phyloP scores from a whole-genome alignment of 805 yeast species.

The Zygoascus tannicola region DNA sequence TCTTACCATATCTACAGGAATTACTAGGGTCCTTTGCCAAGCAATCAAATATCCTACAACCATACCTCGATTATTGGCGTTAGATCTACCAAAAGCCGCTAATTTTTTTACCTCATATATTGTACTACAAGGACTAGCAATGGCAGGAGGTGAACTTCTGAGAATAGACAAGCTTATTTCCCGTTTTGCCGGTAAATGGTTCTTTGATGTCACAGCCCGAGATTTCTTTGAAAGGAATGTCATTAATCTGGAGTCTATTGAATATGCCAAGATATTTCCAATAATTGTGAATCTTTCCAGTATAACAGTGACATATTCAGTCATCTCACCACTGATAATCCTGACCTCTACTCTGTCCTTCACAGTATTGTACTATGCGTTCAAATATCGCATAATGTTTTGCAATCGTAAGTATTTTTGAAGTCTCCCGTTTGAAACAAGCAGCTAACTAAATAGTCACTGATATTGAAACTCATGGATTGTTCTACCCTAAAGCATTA shows the following conservation, averaged over 20 bases:
- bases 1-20: slow-evolving; percentile 74
- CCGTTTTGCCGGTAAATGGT: slow-evolving; percentile 28
- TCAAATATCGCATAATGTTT: slow-evolving; percentile 59
- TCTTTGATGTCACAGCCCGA: slow-evolving; percentile 54
- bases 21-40: slow-evolving; percentile 52
- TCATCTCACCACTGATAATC: slow-evolving; percentile 70
- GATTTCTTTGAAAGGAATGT: slow-evolving; percentile 36
- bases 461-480: slow-evolving; percentile 37
- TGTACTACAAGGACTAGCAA: slow-evolving; percentile 63
- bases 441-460: slow-evolving; percentile 13
- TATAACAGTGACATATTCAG: slow-evolving; percentile 68
- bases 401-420: slow-evolving; percentile 47
- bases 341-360: slow-evolving; percentile 52
- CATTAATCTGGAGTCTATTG: slow-evolving; percentile 37
- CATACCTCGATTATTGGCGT: slow-evolving; percentile 62
- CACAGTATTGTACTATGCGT: slow-evolving; percentile 48
- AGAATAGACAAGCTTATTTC: slow-evolving; percentile 45
- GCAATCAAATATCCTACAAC: slow-evolving; percentile 62
- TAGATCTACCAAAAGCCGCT: slow-evolving; percentile 76
- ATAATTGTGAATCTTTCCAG: slow-evolving; percentile 67
- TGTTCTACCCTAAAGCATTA: slow-evolving; percentile 62
- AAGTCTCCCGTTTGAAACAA: not conserved
- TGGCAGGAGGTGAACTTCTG: slow-evolving; percentile 62
- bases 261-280: slow-evolving; percentile 78
- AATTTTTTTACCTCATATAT: slow-evolving; percentile 76